A percentile compares a stretch with the other conserved stretches of the same genome.
phyloP scores from a whole-genome alignment of 2,329 filamentous ascomycete species.

The Trichoderma sp. region DNA sequence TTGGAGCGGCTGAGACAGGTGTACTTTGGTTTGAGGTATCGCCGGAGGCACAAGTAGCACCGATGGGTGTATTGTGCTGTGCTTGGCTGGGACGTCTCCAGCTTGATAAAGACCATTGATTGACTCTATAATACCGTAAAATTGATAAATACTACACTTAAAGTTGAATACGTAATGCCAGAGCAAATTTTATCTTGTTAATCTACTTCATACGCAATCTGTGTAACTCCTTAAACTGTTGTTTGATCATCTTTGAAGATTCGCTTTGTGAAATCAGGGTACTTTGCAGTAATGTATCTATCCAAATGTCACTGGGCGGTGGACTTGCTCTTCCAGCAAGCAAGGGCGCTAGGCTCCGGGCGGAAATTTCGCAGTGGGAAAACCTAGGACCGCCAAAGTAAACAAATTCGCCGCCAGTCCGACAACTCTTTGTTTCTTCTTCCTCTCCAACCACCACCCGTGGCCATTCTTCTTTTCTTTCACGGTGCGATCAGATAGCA shows the following conservation, averaged over 20 bases:
- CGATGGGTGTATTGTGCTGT: neutral
- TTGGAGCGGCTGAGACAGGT: neutral
- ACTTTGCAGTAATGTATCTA: neutral
- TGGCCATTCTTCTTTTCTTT: neutral
- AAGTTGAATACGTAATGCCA: neutral
- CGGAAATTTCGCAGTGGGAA: conserved; percentile 3
- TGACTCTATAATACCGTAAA: no score
- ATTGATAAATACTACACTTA: neutral
- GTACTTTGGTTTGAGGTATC: neutral
- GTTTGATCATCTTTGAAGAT: neutral
- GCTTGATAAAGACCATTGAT: neutral
- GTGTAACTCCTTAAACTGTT: no score
- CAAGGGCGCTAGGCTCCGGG: conserved; percentile 4
- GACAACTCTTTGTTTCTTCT: neutral
- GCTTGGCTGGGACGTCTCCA: neutral
- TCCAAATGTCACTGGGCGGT: conserved; percentile 1
- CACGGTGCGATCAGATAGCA: neutral
- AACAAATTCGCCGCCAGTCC: conserved; percentile 20
- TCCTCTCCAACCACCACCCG: neutral
- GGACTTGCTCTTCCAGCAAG: neutral
- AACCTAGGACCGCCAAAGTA: conserved; percentile 11
- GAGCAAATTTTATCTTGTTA: neutral
- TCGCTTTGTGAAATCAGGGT: neutral
- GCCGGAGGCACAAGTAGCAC: conserved; percentile 13
- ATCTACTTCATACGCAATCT: neutral